These are phyloP conservation scores for Quercus robur DNA, from an alignment of 306 rosid species.

Conservation along the genomic window DNA sequence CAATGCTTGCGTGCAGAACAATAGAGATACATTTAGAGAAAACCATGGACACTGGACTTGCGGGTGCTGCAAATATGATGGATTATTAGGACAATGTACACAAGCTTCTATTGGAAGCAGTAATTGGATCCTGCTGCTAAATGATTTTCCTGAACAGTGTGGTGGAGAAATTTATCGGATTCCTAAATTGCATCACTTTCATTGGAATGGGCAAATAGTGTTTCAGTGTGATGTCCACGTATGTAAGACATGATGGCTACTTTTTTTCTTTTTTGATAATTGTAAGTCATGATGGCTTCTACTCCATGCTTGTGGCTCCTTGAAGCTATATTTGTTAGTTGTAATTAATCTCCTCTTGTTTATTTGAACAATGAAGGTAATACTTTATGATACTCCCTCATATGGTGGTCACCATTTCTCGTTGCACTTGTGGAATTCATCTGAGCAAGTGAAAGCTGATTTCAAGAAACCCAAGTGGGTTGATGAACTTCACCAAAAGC, in stretches of 20 bases:
- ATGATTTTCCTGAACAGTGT: conserved; percentile 42
- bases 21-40: conserved; percentile 13
- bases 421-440: conserved; percentile 33
- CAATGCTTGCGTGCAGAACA: conserved; percentile 30
- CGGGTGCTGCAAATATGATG: conserved; percentile 39
- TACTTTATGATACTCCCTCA: conserved; percentile 68
- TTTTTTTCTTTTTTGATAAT: not conserved
- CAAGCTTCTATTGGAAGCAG: conserved; percentile 36
- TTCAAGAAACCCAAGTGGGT: conserved; percentile 75
- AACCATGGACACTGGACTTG: conserved; percentile 30
- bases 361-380: conserved; percentile 51
- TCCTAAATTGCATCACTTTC: conserved; percentile 79
- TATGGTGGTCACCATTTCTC: conserved; percentile 82
- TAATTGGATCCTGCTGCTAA: conserved; percentile 49
- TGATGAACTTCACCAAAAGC: conserved; percentile 60
- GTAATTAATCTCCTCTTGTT: conserved; percentile 23
- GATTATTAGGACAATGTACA: conserved; percentile 43
- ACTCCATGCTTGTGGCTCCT: conserved; percentile 19
- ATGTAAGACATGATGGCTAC: conserved; percentile 74
- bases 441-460: conserved; percentile 42
- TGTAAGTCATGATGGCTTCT: conserved; percentile 45
- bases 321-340: conserved; percentile 13
- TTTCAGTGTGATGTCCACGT: conserved; percentile 85
- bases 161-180: conserved; percentile 39
- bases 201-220: conserved; percentile 65